Base-by-base conservation (phyloP, 768 basidiomycete genomes). In the Russula abietina region DNA sequence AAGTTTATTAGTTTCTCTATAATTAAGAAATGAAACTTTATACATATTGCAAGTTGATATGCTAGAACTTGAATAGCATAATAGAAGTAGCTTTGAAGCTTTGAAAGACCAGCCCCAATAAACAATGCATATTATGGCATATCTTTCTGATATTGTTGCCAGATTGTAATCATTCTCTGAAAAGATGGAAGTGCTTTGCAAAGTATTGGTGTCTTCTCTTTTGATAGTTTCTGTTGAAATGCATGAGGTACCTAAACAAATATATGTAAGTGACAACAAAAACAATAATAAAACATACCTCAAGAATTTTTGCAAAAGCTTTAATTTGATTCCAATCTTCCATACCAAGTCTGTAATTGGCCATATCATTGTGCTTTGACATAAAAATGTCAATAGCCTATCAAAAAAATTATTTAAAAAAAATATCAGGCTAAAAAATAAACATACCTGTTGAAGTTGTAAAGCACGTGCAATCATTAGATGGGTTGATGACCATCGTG, bases 401-500 rank as follows among this genome's bases (percentile, higher is more conserved):
- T 43, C 19, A 19, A 43, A 19, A 19, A 19, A 39, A 14, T 17
- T 10, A 16, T 2, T 39, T 5, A 39, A 49, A 49, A 22, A 19
- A 33, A 22, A n/a, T n/a, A n/a, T n/a, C n/a, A n/a, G n/a, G 17
- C 14, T 33, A 33, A 32, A 16, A 32, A n/a, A 33, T 51, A 28
- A 14, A 14, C 33, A n/a, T 17, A 53, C 52, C 33, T 36, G n/a
- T 0, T 12, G 33, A 22, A 62, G 61, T 81, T 14, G 19, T 24
- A 69, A 49, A 5, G 55, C 32, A 1, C 61, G 62, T 22, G 67
- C 65, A 28, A 70, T 65, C 67, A 70, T 70, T 9, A 67, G 39
- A 28, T 61, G 64, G 3, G 65, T 70, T 41, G 71, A 66, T 14
- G 69, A 72, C 71, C 71, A 72, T 2, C 71, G 59, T 1, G 68